Evolutionary conservation across 2,329 filamentous ascomycete genomes (phyloP), one percentile per base, ranked within the genome.

Genomic region (Cladophialophora bantiana): DNA sequence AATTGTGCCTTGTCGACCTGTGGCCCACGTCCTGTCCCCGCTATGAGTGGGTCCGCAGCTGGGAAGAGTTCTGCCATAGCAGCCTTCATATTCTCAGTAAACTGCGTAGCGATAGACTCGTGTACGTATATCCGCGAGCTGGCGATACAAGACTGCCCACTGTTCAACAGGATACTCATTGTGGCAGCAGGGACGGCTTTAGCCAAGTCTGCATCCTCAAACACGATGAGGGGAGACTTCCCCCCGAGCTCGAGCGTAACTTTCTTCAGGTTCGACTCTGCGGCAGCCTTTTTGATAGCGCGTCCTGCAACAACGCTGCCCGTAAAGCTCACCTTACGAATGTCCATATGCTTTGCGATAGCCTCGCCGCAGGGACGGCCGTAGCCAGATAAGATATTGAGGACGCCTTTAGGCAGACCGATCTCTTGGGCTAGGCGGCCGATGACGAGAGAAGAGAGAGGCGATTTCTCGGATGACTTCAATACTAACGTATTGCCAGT

Each of bases 1-100:
- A 83, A 90, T 75, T 91, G 89, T 82, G 86, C 84, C 69, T 82
- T 77, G 76, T 90, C 91, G 66, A 88, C 87, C 1, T 90, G 77
- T 0, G 89, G 89, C 0, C 88, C 89, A 0, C 88, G 84, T 63
- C 83, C 77, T 20, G 79, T 78, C 2, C 70, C 63, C 90, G 81
- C 12, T 4, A 83, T 73, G 7, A 73, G 72, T 61, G 76, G 74
- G 80, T 74, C 69, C 4, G 63, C 66, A 4, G 42, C 59, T 45
- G 70, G 73, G 35, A 72, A 70, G 58, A 78, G 53, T 85, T 81
- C 65, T 80, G 83, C 78, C 83, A 78, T 35, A 78, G 80, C 18
- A 20, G 9, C 12, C 48, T 20, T 52, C 48, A 52, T 13, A 15
- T 9, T 9, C 62, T 79, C 72, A 5, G 80, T 72, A 73, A 86